Conservation (phyloP, 129 eudicot species). For the Dittrichia graveolens region DNA sequence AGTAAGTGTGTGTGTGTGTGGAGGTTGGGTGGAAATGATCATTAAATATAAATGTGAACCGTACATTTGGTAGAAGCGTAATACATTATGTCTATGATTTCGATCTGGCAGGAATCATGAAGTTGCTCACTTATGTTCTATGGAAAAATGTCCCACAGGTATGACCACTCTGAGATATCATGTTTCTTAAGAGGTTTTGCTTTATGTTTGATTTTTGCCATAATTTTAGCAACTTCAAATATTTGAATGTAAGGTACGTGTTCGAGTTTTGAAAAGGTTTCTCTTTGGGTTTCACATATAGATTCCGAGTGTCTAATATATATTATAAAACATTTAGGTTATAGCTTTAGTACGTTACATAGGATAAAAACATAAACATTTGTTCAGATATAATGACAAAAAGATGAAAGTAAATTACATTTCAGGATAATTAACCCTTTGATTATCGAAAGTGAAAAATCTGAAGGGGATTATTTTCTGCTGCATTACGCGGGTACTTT, state of each 20-base stretch:
- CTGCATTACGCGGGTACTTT: no score
- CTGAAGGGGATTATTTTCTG: not conserved
- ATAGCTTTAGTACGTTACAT: not conserved
- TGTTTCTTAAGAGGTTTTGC: no score
- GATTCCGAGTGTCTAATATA: not conserved
- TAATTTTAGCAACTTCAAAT: not conserved
- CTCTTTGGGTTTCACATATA: not conserved
- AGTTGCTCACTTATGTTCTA: slow-evolving; percentile 51
- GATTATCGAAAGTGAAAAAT: not conserved
- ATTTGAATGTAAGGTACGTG: not conserved
- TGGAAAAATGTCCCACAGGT: slow-evolving; percentile 99
- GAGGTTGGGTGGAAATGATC: not conserved
- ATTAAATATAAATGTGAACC: not conserved
- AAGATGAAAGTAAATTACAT: not conserved
- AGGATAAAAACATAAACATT: not conserved
- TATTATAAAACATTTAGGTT: not conserved
- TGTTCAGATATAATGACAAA: not conserved
- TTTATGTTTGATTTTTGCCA: not conserved
- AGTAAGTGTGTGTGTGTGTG: slow-evolving; percentile 44
- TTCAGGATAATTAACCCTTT: slow-evolving; percentile 3
- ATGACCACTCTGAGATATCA: not conserved
- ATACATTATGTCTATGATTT: slow-evolving; percentile 7
- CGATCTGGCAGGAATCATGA: slow-evolving; percentile 51
- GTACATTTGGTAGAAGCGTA: not conserved
- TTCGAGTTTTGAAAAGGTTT: not conserved